A percentile compares a stretch with the other conserved stretches of the same genome.
Evolutionary conservation across 805 yeast species (phyloP).

Genomic region (Schizosaccharomyces cryophilus): DNA sequence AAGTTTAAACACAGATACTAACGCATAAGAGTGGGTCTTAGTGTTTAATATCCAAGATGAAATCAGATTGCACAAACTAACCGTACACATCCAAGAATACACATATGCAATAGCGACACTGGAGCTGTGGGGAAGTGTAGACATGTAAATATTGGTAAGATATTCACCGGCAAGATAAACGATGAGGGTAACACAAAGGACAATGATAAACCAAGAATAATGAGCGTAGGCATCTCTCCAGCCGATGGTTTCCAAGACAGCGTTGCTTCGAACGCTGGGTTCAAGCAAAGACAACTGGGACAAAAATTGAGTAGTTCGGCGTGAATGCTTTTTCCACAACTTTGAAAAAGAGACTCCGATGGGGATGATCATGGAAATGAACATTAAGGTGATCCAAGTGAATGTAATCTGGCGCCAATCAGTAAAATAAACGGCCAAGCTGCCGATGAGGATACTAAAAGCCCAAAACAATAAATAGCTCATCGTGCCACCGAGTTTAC

Average conservation of each 20-base stretch:
- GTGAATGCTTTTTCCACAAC: neutral
- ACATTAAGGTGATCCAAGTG: conserved; percentile 1
- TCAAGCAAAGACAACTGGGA: neutral
- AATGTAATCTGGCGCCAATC: neutral
- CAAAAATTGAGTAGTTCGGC: neutral
- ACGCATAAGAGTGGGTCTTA: conserved; percentile 1
- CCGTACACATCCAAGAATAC: conserved; percentile 2
- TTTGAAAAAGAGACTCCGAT: neutral
- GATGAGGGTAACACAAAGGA: neutral
- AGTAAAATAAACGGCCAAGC: neutral
- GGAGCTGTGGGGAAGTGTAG: neutral
- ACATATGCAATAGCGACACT: conserved; percentile 1
- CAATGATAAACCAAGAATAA: conserved; percentile 2
- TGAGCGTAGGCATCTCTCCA: conserved; percentile 1
- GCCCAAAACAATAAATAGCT: neutral
- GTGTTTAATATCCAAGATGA: neutral
- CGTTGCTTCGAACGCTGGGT: neutral
- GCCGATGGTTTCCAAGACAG: neutral
- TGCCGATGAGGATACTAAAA: neutral
- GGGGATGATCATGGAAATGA: neutral
- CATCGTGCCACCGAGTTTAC: neutral
- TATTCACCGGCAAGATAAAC: conserved; percentile 1
- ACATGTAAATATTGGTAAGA: neutral
- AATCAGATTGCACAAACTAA: neutral
- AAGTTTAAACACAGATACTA: neutral